Evolutionary conservation across 1,139 yeast species (phyloP), one percentile per base, ranked within the genome.

Genomic region (Zhuliangozyma blackwelliae): DNA sequence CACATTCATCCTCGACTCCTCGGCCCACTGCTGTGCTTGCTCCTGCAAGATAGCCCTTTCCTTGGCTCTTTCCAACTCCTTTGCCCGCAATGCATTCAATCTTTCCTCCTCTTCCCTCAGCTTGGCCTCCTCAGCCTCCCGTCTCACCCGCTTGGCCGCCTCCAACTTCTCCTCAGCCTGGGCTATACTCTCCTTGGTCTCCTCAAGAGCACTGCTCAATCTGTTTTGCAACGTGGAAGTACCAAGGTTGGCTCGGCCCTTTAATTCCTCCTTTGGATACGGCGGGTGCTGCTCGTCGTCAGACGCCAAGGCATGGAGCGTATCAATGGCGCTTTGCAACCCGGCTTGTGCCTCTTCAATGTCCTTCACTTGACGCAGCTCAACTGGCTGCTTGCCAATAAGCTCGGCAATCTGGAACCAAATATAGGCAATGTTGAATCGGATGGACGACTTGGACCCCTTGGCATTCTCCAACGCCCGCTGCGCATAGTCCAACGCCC

Each of bases 361-460:
- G 42, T 82, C 89, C 5, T 65, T 72, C 31, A 79, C 61, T 2
- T 75, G 72, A 51, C 97, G 76, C 47, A 77, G 77, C 31, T 73
- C 72, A 9, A 73, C 64, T 0, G 82, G 74, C 28, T 80, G 61
- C 47, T 84, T 84, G 44, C 86, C 77, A 26, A 90, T 64, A 45
- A 79, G 78, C 49, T 89, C 96, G 0, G 97, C 97, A 43, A 87
- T 69, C 57, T 89, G 96, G 61, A 84, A 88, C 52, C 86, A 85
- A 34, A 92, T 72, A 54, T 83, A 85, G 0, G 97, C 95, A 40
- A 83, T 73, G 54, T 92, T 92, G 65, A 86, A 92, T 48, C 73
- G 72, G 44, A 82, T 65, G n/a, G 65, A 51, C 33, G 45, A 47
- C 12, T 45, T 46, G 9, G 77, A 65, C 9, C 79, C 66, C 33